Evolutionary conservation across 129 eudicot species (phyloP), one percentile per base, ranked within the genome.

Genomic region (Gnaphalium uliginosum): DNA sequence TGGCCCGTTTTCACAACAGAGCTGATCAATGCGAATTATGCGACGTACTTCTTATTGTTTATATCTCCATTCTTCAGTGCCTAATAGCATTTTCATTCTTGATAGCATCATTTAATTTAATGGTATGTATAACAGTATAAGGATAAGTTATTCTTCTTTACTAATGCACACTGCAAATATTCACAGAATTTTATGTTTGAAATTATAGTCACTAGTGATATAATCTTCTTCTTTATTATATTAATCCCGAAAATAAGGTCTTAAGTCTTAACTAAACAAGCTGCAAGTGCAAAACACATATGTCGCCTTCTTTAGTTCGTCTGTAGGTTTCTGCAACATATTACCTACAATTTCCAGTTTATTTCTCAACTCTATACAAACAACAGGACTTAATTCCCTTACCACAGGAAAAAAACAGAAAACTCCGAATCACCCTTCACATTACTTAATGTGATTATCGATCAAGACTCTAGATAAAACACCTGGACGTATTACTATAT

Each of bases 401-500:
- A 39, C 27, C 53, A 35, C 53, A 29, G 0, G 39, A 2, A 63
- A 17, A n/a, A 29, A 29, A 63, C 5, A 4, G 27, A 8, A 30
- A 48, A 71, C 1, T 19, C 10, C 0, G 19, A 29, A 71, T 71
- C 65, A 5, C 11, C 21, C 32, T 71, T 54, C 50, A 30, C 69
- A 59, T 78, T 39, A 32, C 24, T 50, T 66, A 19, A 72, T 72
- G 68, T 27, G 57, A 13, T 53, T 62, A 35, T 71, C 53, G 33
- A 70, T 54, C 46, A 62, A 50, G 37, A 72, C 74, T 72, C 78
- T 5, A 29, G 60, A 53, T 76, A 76, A 83, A 79, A 65, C 68
- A 68, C 64, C 74, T 67, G 39, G 51, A 69, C 58, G 61, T 79
- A 50, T 73, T 62, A 64, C 53, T 59, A 60, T 73, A 22, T 25